A percentile compares a stretch with the other conserved stretches of the same genome.
These are phyloP conservation scores for Aspergillus arachidicola DNA, from an alignment of 2,329 filamentous ascomycete genomes.

Conservation along the genomic window DNA sequence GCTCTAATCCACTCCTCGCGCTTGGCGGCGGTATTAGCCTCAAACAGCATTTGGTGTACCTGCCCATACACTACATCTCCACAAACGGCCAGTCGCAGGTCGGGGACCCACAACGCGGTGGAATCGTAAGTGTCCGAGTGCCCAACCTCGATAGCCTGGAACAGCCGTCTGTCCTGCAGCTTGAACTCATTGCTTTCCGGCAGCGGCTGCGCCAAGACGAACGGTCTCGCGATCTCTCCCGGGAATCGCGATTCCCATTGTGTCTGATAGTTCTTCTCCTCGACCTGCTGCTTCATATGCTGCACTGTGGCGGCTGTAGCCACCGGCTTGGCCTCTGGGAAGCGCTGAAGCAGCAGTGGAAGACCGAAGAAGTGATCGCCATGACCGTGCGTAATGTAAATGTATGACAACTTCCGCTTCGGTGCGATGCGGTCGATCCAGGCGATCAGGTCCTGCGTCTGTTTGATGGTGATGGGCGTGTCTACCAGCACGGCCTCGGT, in stretches of 20 bases:
- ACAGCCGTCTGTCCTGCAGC: conserved; percentile 1
- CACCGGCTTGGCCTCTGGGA: conserved; percentile 23
- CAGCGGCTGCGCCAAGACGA: neutral
- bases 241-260: conserved; percentile 10
- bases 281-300: conserved; percentile 13
- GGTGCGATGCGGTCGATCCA: conserved; percentile 42
- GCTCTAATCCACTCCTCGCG: conserved; percentile 10
- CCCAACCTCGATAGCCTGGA: conserved; percentile 7
- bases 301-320: conserved; percentile 7
- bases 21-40: conserved; percentile 8
- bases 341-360: conserved; percentile 29
- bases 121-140: conserved; percentile 13
- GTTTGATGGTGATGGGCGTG: conserved; percentile 32
- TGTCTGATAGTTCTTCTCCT: neutral
- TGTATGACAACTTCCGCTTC: conserved; percentile 32
- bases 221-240: conserved; percentile 7
- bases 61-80: conserved; percentile 12
- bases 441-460: conserved; percentile 32
- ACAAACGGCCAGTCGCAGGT: conserved; percentile 10
- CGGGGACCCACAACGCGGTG: conserved; percentile 10
- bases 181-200: conserved; percentile 4
- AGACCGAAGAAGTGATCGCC: conserved; percentile 46
- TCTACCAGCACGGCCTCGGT: conserved; percentile 43
- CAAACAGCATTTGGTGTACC: conserved; percentile 12
- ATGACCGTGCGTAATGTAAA: conserved; percentile 49